Conservation (phyloP, 371 early-diverging fungal genomes). For the Coemansia sp. region DNA sequence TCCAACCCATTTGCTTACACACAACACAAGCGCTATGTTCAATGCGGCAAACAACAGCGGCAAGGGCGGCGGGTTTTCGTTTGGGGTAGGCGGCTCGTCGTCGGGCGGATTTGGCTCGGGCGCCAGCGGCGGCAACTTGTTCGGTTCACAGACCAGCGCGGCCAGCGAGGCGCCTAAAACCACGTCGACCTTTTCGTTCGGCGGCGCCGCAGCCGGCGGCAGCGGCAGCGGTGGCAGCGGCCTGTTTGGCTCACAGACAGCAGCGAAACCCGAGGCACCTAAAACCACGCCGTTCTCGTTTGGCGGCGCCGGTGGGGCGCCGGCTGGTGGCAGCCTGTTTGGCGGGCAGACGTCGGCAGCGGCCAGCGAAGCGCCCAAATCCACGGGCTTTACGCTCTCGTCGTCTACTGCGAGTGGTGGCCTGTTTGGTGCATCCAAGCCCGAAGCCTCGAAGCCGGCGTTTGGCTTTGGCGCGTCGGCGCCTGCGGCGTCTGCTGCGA, state of each 20-base stretch:
- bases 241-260: slow-evolving; percentile 18
- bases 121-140: slow-evolving; percentile 3
- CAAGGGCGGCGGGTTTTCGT: slow-evolving; percentile 6
- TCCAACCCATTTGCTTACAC: too few species aligned
- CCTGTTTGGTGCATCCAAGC: slow-evolving; percentile 8
- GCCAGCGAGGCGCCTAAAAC: slow-evolving; percentile 3
- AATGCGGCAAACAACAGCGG: slow-evolving; percentile 10
- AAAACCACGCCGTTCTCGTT: not conserved
- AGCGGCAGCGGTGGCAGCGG: not conserved
- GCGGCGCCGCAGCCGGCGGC: not conserved
- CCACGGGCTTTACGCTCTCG: not conserved
- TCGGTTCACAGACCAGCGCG: slow-evolving; percentile 2
- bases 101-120: slow-evolving; percentile 2
- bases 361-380: not conserved
- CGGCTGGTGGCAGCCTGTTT: slow-evolving; percentile 13
- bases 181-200: not conserved
- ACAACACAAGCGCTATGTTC: slow-evolving; percentile 13
- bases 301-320: not conserved
- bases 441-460: slow-evolving; percentile 8
- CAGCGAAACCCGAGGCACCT: not conserved
- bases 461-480: slow-evolving; percentile 11
- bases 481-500: not conserved
- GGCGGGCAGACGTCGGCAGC: slow-evolving; percentile 8
- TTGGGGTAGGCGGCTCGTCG: not conserved
- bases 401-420: not conserved